Evolutionary conservation across 306 rosid species (phyloP).

Genomic region (Lupinus albus): DNA sequence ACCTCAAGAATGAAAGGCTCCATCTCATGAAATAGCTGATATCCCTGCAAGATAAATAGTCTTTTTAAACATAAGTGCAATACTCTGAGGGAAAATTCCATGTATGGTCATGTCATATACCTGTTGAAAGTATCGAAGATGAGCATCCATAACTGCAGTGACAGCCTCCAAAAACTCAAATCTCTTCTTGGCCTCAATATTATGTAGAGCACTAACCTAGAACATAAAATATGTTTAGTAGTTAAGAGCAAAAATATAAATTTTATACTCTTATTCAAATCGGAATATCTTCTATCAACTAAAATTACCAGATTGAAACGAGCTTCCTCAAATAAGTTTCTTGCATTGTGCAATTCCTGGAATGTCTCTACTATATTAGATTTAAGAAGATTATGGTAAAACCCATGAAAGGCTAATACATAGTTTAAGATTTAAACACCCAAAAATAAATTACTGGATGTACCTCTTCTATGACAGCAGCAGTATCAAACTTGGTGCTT

Average conservation of each 20-base stretch:
- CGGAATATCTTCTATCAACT: constrained; percentile 33
- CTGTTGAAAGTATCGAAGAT: constrained; percentile 82
- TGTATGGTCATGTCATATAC: constrained; percentile 41
- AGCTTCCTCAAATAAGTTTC: constrained; percentile 70
- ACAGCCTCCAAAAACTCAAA: constrained; percentile 84
- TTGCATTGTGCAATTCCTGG: constrained; percentile 78
- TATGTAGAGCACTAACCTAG: constrained; percentile 72
- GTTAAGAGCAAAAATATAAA: constrained; percentile 33
- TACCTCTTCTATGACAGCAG: constrained; percentile 72
- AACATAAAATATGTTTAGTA: constrained; percentile 27
- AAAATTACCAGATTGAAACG: constrained; percentile 81
- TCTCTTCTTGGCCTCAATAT: constrained; percentile 73
- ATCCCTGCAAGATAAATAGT: constrained; percentile 47
- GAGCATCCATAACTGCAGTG: constrained; percentile 82
- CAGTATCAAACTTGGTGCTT: constrained; percentile 68
- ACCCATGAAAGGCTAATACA: constrained; percentile 48
- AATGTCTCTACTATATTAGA: constrained; percentile 75
- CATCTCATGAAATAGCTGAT: constrained; percentile 50
- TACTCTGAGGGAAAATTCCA: constrained; percentile 10
- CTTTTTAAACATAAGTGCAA: constrained; percentile 8
- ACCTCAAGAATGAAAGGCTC: constrained; percentile 62
- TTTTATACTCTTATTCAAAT: constrained; percentile 31
- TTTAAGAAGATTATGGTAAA: constrained; percentile 52
- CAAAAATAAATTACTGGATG: constrained; percentile 23
- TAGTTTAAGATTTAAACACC: constrained; percentile 26